Evolutionary conservation across 2,329 filamentous ascomycete genomes (phyloP).

Genomic region (Curvularia hawaiiensis): DNA sequence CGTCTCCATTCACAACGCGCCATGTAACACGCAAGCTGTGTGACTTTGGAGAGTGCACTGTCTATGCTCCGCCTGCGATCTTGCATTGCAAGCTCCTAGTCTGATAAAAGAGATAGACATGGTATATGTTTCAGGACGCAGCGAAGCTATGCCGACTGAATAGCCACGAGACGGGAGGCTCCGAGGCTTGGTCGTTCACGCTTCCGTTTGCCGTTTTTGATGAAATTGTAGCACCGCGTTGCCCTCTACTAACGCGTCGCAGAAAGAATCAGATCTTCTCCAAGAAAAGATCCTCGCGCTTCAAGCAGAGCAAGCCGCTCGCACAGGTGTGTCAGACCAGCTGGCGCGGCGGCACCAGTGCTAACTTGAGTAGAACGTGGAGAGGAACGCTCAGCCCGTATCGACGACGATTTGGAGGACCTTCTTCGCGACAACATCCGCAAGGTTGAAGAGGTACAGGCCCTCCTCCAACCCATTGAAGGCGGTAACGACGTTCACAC

Average conservation of each 20-base stretch:
- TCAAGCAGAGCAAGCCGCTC: conserved; percentile 35
- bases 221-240: not conserved
- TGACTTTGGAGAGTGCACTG: not conserved
- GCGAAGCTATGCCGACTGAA: not conserved
- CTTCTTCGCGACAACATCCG: conserved; percentile 56
- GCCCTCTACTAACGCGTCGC: conserved; percentile 9
- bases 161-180: not conserved
- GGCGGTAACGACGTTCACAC: conserved; percentile 49
- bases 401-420: conserved; percentile 54
- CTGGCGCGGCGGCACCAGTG: not conserved
- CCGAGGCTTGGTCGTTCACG: not conserved
- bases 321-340: conserved; percentile 28
- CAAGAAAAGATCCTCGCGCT: conserved; percentile 41
- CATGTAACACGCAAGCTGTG: conserved; percentile 5
- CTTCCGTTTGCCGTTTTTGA: not conserved
- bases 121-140: not conserved
- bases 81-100: not conserved
- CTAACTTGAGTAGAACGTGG: conserved; percentile 37
- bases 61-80: not conserved
- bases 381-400: conserved; percentile 43
- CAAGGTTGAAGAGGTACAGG: conserved; percentile 52
- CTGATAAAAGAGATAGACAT: not conserved
- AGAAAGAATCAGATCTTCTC: conserved; percentile 41
- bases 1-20: conserved; percentile 5
- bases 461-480: conserved; percentile 51